Conservation (phyloP, 495 filamentous ascomycete species). For the Hyaloscypha finlandica region DNA sequence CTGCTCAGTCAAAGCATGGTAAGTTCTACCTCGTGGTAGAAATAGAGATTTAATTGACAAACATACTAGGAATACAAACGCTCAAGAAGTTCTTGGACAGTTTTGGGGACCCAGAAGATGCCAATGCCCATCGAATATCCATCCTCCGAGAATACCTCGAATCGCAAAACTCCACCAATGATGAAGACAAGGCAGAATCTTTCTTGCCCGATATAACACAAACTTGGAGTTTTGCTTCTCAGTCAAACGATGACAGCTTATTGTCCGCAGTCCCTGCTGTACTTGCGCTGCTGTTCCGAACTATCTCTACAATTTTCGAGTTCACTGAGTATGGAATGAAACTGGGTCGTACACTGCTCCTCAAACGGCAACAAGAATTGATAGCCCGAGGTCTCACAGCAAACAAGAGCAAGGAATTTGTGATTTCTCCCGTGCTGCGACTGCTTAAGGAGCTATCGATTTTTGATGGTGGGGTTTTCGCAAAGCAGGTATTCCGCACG, state of each 20-base stretch:
- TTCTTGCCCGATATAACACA: conserved; percentile 76
- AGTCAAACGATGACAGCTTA: conserved; percentile 71
- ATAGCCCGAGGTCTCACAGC: conserved; percentile 72
- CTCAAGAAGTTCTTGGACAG: conserved; percentile 76
- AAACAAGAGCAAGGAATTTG: conserved; percentile 73
- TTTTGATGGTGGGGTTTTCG: conserved; percentile 79
- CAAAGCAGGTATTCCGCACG: conserved; percentile 67
- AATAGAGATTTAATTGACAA: conserved; percentile 14
- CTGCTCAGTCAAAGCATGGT: conserved; percentile 64
- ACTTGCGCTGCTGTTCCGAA: conserved; percentile 73
- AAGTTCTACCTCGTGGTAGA: conserved; percentile 7
- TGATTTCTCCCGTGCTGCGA: conserved; percentile 81
- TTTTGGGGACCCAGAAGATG: conserved; percentile 54
- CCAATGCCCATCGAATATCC: conserved; percentile 50
- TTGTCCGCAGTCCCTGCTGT: conserved; percentile 74
- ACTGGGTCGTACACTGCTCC: conserved; percentile 72
- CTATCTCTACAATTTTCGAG: conserved; percentile 68
- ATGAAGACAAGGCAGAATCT: conserved; percentile 54
- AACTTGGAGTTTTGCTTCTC: conserved; percentile 73
- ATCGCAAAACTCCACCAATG: conserved; percentile 56
- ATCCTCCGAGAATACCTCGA: conserved; percentile 77
- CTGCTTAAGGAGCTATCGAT: conserved; percentile 75
- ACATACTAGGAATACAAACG: conserved; percentile 61
- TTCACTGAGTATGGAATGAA: conserved; percentile 68
- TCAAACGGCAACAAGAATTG: conserved; percentile 70